Conservation (phyloP, 345 rosid species). For the Barbarea vulgaris region DNA sequence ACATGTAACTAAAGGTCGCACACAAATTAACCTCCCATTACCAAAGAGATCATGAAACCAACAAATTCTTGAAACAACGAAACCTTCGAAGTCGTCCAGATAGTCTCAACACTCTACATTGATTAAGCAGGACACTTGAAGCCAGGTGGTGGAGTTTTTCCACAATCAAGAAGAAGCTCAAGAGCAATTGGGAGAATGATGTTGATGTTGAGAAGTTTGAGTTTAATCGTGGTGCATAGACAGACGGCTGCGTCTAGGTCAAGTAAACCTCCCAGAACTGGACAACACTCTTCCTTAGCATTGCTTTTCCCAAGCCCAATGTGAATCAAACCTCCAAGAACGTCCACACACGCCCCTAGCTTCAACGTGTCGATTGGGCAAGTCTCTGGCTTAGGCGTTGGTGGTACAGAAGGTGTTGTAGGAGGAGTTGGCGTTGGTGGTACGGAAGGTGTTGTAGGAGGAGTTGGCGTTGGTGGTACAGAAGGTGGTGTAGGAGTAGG, state of each 20-base stretch:
- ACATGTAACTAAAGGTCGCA: conserved; percentile 17
- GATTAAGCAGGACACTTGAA: conserved; percentile 56
- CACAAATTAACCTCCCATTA: background rate
- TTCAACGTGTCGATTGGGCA: conserved; percentile 81
- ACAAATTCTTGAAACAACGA: conserved; percentile 17
- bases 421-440: background rate
- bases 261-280: conserved; percentile 68
- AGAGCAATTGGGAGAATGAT: conserved; percentile 81
- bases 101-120: conserved; percentile 3
- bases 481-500: background rate
- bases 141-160: conserved; percentile 76
- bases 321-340: conserved; percentile 77
- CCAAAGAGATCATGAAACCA: conserved; percentile 3
- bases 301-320: conserved; percentile 64
- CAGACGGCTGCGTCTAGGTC: conserved; percentile 90
- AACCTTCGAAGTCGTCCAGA: background rate
- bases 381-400: conserved; percentile 50
- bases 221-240: conserved; percentile 81
- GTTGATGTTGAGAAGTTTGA: conserved; percentile 72
- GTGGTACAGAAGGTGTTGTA: background rate
- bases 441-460: background rate
- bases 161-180: conserved; percentile 78
- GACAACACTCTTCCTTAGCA: conserved; percentile 81
- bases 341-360: conserved; percentile 86
- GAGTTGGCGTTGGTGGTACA: conserved; percentile 36